These are phyloP conservation scores for Exophiala viscosa DNA, from an alignment of 2,329 filamentous ascomycete species.

Conservation along the genomic window DNA sequence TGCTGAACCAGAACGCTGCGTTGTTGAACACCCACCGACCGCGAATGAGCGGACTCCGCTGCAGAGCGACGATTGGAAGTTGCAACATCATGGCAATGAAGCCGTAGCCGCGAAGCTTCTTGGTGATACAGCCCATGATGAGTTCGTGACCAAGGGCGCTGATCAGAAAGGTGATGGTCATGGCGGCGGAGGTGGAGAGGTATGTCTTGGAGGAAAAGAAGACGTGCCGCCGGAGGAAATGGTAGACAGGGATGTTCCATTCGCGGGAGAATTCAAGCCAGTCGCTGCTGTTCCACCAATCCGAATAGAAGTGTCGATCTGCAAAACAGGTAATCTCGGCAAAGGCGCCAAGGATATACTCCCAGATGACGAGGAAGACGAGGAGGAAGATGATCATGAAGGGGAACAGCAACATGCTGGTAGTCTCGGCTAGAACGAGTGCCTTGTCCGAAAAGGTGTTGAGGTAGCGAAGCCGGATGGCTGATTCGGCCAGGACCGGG, in stretches of 20 bases:
- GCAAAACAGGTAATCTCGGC: conserved; percentile 92
- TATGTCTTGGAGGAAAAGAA: conserved; percentile 77
- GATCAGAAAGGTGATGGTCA: conserved; percentile 85
- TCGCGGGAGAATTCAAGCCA: conserved; percentile 87
- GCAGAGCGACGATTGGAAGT: conserved; percentile 88
- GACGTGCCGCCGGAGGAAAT: conserved; percentile 90
- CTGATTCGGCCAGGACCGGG: conserved; percentile 75
- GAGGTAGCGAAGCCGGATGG: conserved; percentile 48
- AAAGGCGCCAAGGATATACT: conserved; percentile 91
- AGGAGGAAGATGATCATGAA: conserved; percentile 96
- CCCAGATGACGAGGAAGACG: conserved; percentile 97
- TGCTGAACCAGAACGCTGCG: conserved; percentile 84
- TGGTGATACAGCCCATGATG: conserved; percentile 96
- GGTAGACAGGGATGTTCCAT: conserved; percentile 97
- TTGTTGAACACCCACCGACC: conserved; percentile 78
- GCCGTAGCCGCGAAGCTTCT: conserved; percentile 92
- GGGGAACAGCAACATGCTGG: conserved; percentile 87
- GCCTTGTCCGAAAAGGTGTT: conserved; percentile 59
- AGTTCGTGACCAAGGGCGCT: conserved; percentile 88
- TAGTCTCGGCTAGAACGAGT: conserved; percentile 82
- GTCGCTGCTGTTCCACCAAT: conserved; percentile 63
- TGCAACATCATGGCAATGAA: conserved; percentile 96
- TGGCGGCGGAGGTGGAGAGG: conserved; percentile 73
- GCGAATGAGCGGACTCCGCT: conserved; percentile 73
- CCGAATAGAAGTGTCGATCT: conserved; percentile 86